A percentile compares a stretch with the other conserved stretches of the same genome.
Conservation (phyloP, 441 rosid species). For the Gossypium schwendimanii region DNA sequence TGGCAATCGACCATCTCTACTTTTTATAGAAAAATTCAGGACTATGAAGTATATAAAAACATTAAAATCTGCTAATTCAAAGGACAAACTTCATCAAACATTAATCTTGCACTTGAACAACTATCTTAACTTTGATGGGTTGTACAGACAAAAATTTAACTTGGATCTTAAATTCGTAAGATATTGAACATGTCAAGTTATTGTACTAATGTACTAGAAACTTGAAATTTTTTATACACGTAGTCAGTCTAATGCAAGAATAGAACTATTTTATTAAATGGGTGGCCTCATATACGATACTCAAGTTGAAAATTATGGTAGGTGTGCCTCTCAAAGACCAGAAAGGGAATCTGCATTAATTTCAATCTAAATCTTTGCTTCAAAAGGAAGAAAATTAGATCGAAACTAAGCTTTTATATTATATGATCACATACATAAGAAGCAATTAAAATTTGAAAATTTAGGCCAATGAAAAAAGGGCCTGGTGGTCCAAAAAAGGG, state of each 20-base stretch:
- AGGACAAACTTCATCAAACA: neutral
- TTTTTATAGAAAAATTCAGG: neutral
- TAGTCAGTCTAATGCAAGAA: neutral
- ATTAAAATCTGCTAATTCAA: neutral
- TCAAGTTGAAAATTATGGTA: neutral
- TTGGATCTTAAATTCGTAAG: neutral
- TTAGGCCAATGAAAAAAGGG: neutral
- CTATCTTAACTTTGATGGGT: neutral
- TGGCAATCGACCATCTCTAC: neutral
- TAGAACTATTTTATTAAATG: neutral
- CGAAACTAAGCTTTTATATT: neutral
- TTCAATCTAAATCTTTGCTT: neutral
- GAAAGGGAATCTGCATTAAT: neutral
- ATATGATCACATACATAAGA: neutral
- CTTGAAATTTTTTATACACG: neutral
- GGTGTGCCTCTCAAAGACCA: neutral
- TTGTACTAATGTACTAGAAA: neutral
- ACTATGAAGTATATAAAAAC: neutral
- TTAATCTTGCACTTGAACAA: neutral
- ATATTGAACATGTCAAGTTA: neutral
- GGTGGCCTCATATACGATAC: neutral
- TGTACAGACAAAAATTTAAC: neutral
- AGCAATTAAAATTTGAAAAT: no score
- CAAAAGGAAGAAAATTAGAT: neutral
- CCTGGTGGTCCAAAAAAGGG: slow-evolving; percentile 3